Base-by-base conservation (phyloP, 2,329 filamentous ascomycete genomes). In the Pseudogymnoascus sp. region DNA sequence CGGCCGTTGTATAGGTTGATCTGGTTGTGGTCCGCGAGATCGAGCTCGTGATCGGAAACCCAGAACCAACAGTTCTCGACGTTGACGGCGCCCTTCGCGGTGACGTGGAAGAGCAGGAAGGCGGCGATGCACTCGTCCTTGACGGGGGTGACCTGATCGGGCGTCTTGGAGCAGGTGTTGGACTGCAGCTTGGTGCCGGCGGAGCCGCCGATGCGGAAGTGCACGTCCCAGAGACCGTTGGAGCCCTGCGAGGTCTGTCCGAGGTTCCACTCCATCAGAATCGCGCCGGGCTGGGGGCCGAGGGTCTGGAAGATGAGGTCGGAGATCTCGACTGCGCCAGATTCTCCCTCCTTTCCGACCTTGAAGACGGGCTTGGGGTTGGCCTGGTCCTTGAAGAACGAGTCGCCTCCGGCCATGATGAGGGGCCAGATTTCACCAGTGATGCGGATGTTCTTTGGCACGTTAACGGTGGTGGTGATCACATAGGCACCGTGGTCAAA, bases 241-340 rank as follows among this genome's bases (percentile, higher is more conserved):
- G 86, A 83, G 56, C 91, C 91, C 64, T 87, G 82, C 63, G 76
- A 80, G 68, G 82, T 74, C 37, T 86, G 87, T 47, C 85, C 85
- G 44, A 96, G 80, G 76, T 97, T 97, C 89, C 91, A 97, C 75
- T 97, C 84, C 78, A 97, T 86, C 73, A 97, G 83, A 71, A 96
- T 91, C 16, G 92, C 93, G 68, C 93, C 93, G 0, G 92, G 89
- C 66, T 91, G 88, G 2, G 92, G 80, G 4, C 93, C 93, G 68
- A 86, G 83, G 31, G 92, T 96, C 75, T 91, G 85, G 69, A 97
- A 88, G 70, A 96, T 86, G 65, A 96, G 77, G 72, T 97, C 93
- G 53, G 86, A 89, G 72, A 97, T 93, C 77, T 97, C 93, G 59
- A 96, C 89, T 29, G 81, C 81, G 66, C 93, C 93, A 53, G 82